Evolutionary conservation across 1,139 yeast genomes (phyloP), one percentile per base, ranked within the genome.

Genomic region (Blastobotrys arbuscula): DNA sequence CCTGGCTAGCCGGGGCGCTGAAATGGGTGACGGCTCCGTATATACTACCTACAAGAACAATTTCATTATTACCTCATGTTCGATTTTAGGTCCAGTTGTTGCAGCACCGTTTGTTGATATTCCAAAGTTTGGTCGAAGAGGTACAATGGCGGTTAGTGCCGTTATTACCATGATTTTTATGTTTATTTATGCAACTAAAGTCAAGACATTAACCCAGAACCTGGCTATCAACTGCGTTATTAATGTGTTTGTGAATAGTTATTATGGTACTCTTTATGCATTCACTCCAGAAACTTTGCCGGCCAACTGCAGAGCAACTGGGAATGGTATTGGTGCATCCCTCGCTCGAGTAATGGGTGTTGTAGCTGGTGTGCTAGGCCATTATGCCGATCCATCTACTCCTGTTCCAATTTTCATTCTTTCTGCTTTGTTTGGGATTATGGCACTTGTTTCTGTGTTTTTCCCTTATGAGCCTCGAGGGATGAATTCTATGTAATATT

Each of bases 81-180:
- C 80, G 35, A 76, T 77, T 35, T 74, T 76, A 48, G 86, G 85
- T 9, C 84, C 85, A 6, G 53, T 78, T 18, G 63, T 80, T 42
- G 84, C 79, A 3, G 81, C 77, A 42, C 24, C 24, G 13, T 20
- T 24, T n/a, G 21, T 21, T 36, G 39, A 36, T 36, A 19, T 36
- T 16, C 39, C 23, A 16, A 36, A 36, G 15, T 18, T 36, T 24
- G 84, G 84, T n/a, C 69, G 84, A 59, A 68, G 80, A 56, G 83
- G 83, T 13, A 73, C 81, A 1, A 68, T 81, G 75, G 70, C 68
- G n/a, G 66, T 79, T 50, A 84, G 84, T 21, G 80, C 81, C 0
- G 18, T 79, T 19, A 50, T 70, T 4, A 66, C 78, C 15, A 79
- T 79, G 82, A 76, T 75, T 1, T 72, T 78, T 50, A 68, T 81